Conservation (phyloP, 495 filamentous ascomycete species). For the Xanthoparmelia taractica region DNA sequence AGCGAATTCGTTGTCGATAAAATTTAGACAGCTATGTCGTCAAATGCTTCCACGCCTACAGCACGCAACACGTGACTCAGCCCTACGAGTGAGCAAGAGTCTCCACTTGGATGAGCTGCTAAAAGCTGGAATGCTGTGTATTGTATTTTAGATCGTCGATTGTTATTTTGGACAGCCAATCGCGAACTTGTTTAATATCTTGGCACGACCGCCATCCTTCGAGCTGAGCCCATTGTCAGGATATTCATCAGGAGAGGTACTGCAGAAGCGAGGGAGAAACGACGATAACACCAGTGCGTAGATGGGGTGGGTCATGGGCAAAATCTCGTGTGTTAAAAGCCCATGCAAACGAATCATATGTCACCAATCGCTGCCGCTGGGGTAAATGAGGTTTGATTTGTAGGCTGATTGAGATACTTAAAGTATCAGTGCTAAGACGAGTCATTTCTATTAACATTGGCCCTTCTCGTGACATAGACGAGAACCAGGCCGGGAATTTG, state of each 20-base stretch:
- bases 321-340: neutral
- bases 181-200: neutral
- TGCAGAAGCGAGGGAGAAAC: neutral
- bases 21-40: no score
- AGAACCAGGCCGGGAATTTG: constrained; percentile 7
- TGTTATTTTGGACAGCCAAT: neutral
- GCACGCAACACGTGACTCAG: constrained; percentile 1
- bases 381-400: constrained; percentile 9
- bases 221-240: neutral
- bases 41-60: neutral
- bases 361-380: neutral
- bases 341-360: neutral
- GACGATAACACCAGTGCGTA: neutral
- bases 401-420: constrained; percentile 12
- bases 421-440: constrained; percentile 17
- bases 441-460: constrained; percentile 17
- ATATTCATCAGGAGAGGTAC: neutral
- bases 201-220: neutral
- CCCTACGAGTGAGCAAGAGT: neutral
- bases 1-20: no score
- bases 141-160: neutral
- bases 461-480: constrained; percentile 3
- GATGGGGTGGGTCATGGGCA: neutral
- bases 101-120: no score
- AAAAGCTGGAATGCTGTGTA: neutral